phyloP scores from a whole-genome alignment of 257 asterid species.

The Fraxinus americana region DNA sequence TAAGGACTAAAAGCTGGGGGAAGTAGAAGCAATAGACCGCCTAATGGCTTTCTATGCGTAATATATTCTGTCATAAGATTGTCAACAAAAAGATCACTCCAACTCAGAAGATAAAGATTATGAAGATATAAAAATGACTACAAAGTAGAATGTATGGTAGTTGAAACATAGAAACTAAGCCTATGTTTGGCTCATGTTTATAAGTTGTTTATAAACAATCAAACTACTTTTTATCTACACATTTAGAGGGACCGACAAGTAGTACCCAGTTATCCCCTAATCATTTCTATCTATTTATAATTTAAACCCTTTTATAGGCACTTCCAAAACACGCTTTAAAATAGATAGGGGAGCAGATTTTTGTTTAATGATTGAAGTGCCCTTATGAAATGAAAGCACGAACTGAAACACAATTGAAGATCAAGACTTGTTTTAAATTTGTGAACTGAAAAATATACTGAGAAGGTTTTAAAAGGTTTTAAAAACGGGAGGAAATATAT shows the following conservation, averaged over 20 bases:
- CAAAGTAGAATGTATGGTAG: neutral
- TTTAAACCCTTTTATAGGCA: too few relatives aligned
- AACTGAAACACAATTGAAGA: neutral
- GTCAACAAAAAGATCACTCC: conserved; percentile 18
- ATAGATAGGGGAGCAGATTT: conserved; percentile 15
- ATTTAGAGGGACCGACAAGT: too few relatives aligned
- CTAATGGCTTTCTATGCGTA: conserved; percentile 72
- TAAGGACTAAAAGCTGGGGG: conserved; percentile 68
- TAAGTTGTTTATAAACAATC: too few relatives aligned
- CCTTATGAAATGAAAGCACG: neutral
- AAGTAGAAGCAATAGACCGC: conserved; percentile 81
- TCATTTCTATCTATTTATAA: too few relatives aligned
- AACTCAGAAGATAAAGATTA: conserved; percentile 1
- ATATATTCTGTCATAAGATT: conserved; percentile 67
- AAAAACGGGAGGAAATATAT: neutral
- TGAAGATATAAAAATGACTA: neutral
- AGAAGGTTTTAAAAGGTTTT: neutral
- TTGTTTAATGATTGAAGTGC: neutral
- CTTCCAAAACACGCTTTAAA: neutral
- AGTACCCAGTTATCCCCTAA: too few relatives aligned
- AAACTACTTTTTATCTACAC: neutral
- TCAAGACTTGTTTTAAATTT: neutral
- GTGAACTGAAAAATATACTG: neutral
- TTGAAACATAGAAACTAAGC: conserved; percentile 1
- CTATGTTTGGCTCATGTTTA: neutral